These are phyloP conservation scores for Pichia nakasei DNA, from an alignment of 805 yeast genomes.

Conservation along the genomic window DNA sequence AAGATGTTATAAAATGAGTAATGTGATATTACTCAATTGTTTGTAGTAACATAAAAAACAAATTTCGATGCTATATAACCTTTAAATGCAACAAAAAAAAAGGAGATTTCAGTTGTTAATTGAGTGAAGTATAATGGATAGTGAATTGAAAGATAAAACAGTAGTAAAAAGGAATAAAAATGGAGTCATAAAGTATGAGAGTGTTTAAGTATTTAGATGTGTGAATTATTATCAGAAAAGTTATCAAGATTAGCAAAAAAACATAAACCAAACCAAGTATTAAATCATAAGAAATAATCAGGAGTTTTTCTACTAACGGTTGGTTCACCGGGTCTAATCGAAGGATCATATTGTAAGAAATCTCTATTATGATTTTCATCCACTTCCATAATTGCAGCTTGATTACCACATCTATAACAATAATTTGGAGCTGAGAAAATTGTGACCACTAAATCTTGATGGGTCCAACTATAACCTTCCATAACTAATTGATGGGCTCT, in stretches of 20 bases:
- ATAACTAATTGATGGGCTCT: conserved; percentile 96
- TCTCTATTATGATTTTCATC: conserved; percentile 89
- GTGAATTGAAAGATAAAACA: background rate
- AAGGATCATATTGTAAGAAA: conserved; percentile 92
- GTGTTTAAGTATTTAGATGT: background rate
- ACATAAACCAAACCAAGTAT: background rate
- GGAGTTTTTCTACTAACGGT: conserved; percentile 95
- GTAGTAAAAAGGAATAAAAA: background rate
- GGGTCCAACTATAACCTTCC: conserved; percentile 96
- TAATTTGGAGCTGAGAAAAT: conserved; percentile 94
- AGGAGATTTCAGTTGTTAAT: background rate
- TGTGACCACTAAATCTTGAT: conserved; percentile 89
- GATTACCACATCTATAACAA: conserved; percentile 96
- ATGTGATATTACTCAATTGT: too few relatives aligned
- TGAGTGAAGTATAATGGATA: background rate
- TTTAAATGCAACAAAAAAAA: background rate
- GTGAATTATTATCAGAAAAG: too few relatives aligned
- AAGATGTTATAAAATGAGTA: too few relatives aligned
- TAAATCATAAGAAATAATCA: conserved; percentile 73
- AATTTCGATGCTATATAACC: too few relatives aligned
- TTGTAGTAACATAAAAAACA: too few relatives aligned
- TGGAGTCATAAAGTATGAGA: background rate
- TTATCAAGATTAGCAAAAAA: background rate
- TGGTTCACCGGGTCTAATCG: conserved; percentile 96
- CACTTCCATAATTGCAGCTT: conserved; percentile 97